Conservation (phyloP, 495 filamentous ascomycete species). For the Barbatosphaeria neglecta region DNA sequence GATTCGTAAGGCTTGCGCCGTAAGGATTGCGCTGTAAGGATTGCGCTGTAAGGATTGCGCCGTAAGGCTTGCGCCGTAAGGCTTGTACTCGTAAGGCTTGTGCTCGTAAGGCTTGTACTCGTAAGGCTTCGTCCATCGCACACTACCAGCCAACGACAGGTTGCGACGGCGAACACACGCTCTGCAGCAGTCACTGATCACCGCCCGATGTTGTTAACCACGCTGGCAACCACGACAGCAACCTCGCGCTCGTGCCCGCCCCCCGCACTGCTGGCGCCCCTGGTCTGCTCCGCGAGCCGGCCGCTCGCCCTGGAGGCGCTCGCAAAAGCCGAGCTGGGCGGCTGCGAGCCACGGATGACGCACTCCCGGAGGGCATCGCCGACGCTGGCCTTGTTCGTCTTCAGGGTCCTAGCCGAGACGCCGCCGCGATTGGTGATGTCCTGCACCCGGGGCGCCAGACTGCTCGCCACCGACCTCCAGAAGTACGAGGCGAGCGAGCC, state of each 20-base stretch:
- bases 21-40: no score
- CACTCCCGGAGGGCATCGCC: slow-evolving; percentile 70
- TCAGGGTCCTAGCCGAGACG: slow-evolving; percentile 68
- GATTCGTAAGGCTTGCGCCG: no score
- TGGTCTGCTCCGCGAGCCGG: slow-evolving; percentile 10
- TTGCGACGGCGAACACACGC: no score
- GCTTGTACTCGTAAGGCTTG: no score
- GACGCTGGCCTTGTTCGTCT: slow-evolving; percentile 61
- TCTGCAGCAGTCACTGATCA: slow-evolving; percentile 7
- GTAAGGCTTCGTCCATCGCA: no score
- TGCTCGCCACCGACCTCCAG: slow-evolving; percentile 76
- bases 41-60: no score
- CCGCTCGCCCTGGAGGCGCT: slow-evolving; percentile 20
- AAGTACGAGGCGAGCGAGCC: slow-evolving; percentile 79
- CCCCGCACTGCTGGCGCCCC: slow-evolving; percentile 20
- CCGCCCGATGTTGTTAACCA: slow-evolving; percentile 37
- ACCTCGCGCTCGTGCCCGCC: slow-evolving; percentile 67
- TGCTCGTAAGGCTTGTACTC: no score
- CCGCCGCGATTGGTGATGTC: slow-evolving; percentile 76
- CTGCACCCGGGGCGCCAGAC: slow-evolving; percentile 62
- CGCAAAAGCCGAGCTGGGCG: slow-evolving; percentile 29
- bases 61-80: no score
- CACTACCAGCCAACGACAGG: no score
- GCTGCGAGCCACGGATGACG: slow-evolving; percentile 61
- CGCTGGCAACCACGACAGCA: slow-evolving; percentile 83